Evolutionary conservation across 495 filamentous ascomycete genomes (phyloP).

Genomic region (Penicilliopsis zonata): DNA sequence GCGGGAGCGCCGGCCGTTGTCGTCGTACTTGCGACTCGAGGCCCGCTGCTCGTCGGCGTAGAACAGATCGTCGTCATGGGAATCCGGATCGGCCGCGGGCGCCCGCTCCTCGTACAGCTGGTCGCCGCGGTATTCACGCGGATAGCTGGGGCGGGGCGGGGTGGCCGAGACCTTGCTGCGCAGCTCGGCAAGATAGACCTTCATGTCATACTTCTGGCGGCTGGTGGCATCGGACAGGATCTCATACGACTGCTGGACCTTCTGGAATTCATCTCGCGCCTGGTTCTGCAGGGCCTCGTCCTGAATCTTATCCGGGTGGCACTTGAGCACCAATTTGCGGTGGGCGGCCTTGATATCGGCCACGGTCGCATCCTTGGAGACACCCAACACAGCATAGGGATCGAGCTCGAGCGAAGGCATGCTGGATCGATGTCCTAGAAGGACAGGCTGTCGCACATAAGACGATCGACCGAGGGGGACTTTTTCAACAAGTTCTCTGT

Average conservation of each 20-base stretch:
- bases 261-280: slow-evolving; percentile 80
- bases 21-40: slow-evolving; percentile 30
- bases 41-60: slow-evolving; percentile 25
- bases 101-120: slow-evolving; percentile 34
- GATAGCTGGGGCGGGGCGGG: too few species aligned
- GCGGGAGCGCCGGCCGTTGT: slow-evolving; percentile 25
- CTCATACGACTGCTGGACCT: slow-evolving; percentile 89
- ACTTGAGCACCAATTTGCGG: slow-evolving; percentile 86
- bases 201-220: slow-evolving; percentile 65
- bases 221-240: slow-evolving; percentile 68
- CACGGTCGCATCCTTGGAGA: slow-evolving; percentile 61
- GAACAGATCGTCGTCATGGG: slow-evolving; percentile 26
- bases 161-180: slow-evolving; percentile 17
- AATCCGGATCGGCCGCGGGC: slow-evolving; percentile 21
- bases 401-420: slow-evolving; percentile 63
- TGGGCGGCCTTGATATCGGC: slow-evolving; percentile 69
- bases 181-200: slow-evolving; percentile 50
- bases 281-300: slow-evolving; percentile 53
- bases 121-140: slow-evolving; percentile 35
- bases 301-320: slow-evolving; percentile 90
- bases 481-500: neutral
- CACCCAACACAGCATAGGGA: slow-evolving; percentile 72
- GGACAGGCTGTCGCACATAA: too few species aligned
- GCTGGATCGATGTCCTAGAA: too few species aligned
- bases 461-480: neutral